Percentiles rank a stretch among this genome's conserved stretches.
Evolutionary conservation across 345 rosid genomes (phyloP).

Genomic region (Hevea brasiliensis): DNA sequence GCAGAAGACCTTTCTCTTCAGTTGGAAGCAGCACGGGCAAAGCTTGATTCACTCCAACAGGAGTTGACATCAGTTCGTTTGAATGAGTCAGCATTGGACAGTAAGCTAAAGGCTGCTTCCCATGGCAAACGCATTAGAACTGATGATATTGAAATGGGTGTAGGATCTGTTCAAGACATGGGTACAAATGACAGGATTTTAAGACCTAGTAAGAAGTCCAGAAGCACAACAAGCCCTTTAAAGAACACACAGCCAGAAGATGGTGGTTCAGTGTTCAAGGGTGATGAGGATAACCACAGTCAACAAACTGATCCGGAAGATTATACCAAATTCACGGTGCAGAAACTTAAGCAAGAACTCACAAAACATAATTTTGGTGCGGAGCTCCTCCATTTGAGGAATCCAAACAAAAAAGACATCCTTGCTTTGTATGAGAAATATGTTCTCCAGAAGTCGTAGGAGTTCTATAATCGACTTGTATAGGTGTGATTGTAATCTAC

Average conservation of each 20-base stretch:
- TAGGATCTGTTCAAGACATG: conserved; percentile 57
- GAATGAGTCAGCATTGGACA: conserved; percentile 81
- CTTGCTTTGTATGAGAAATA: conserved; percentile 72
- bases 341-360: conserved; percentile 83
- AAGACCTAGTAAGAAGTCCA: conserved; percentile 61
- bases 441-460: conserved; percentile 61
- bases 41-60: conserved; percentile 79
- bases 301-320: conserved; percentile 63
- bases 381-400: conserved; percentile 70
- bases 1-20: conserved; percentile 85
- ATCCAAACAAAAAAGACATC: conserved; percentile 78
- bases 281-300: conserved; percentile 59
- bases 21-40: conserved; percentile 78
- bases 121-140: conserved; percentile 68
- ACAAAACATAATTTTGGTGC: conserved; percentile 81
- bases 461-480: conserved; percentile 28
- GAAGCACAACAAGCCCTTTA: conserved; percentile 62
- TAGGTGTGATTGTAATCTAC: conserved; percentile 28
- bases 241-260: conserved; percentile 53
- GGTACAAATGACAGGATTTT: conserved; percentile 44
- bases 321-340: conserved; percentile 70
- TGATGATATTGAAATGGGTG: conserved; percentile 63
- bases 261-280: conserved; percentile 61
- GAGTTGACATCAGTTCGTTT: conserved; percentile 74
- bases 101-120: conserved; percentile 71